Percentiles rank a stretch among this genome's conserved stretches.
phyloP scores from a whole-genome alignment of 495 filamentous ascomycete species.

The Aspergillus sclerotiicarbonarius region DNA sequence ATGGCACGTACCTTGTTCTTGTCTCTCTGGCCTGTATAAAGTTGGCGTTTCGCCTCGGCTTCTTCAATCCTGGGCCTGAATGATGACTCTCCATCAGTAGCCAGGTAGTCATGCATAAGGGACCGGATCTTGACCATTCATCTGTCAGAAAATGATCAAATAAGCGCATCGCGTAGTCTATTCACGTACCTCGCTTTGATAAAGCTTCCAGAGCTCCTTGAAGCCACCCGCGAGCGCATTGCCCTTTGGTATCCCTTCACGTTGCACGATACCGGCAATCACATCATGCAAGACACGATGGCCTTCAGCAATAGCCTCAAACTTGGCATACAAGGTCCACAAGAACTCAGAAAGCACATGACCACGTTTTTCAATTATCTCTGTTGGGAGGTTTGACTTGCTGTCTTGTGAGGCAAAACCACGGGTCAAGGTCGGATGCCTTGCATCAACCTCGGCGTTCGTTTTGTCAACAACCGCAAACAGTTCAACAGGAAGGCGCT shows the following conservation, averaged over 20 bases:
- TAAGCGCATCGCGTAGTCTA: neutral
- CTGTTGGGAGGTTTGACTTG: conserved; percentile 56
- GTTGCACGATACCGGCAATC: conserved; percentile 72
- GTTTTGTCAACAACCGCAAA: conserved; percentile 93
- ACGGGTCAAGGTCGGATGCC: conserved; percentile 70
- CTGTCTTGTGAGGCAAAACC: conserved; percentile 50
- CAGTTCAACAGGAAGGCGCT: conserved; percentile 88
- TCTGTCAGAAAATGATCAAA: conserved; percentile 32
- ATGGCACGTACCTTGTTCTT: conserved; percentile 53
- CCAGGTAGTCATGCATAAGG: conserved; percentile 92
- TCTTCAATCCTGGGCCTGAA: conserved; percentile 48
- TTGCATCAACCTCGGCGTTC: conserved; percentile 86
- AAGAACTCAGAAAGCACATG: conserved; percentile 86
- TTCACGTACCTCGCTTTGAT: conserved; percentile 64
- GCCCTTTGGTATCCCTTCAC: conserved; percentile 60
- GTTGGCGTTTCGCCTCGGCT: conserved; percentile 52
- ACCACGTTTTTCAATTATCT: conserved; percentile 68
- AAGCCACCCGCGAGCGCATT: conserved; percentile 71
- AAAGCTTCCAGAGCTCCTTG: conserved; percentile 91
- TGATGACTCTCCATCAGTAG: conserved; percentile 76
- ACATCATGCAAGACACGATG: conserved; percentile 93
- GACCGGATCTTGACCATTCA: conserved; percentile 67
- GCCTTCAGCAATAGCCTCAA: conserved; percentile 93
- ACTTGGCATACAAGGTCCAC: conserved; percentile 90
- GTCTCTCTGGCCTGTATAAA: conserved; percentile 62